Conservation (phyloP, 768 basidiomycete species). For the Megacollybia marginata region DNA sequence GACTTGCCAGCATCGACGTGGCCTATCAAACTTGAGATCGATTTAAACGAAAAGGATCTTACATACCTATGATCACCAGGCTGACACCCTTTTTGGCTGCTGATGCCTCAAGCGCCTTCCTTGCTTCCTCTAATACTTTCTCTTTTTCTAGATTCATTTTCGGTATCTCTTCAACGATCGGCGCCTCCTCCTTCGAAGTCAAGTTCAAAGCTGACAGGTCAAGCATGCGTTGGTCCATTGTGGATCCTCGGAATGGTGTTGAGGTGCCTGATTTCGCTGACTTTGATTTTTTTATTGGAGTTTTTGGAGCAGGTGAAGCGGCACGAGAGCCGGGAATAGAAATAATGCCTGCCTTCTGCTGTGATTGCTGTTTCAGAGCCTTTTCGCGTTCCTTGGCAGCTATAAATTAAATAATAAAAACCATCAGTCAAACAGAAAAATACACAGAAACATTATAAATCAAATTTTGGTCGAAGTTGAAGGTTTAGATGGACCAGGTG, state of each 20-base stretch:
- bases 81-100: conserved; percentile 66
- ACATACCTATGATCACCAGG: conserved; percentile 85
- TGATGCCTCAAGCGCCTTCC: conserved; percentile 37
- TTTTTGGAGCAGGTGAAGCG: conserved; percentile 28
- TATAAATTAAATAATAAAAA: conserved; percentile 31
- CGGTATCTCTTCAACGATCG: conserved; percentile 42
- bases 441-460: conserved; percentile 4
- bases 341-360: conserved; percentile 34
- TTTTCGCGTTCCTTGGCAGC: conserved; percentile 79
- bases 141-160: conserved; percentile 66
- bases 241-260: conserved; percentile 29
- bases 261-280: conserved; percentile 30
- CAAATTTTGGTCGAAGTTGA: conserved; percentile 14
- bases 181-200: conserved; percentile 28
- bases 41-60: not conserved
- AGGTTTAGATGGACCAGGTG: conserved; percentile 12
- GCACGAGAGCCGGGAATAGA: conserved; percentile 41
- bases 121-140: conserved; percentile 80
- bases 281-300: conserved; percentile 28
- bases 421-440: conserved; percentile 9
- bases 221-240: conserved; percentile 49
- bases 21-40: conserved; percentile 37
- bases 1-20: conserved; percentile 99
- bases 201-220: conserved; percentile 76
- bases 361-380: conserved; percentile 46